These are phyloP conservation scores for Logfia minima DNA, from an alignment of 129 eudicot species.

Conservation along the genomic window DNA sequence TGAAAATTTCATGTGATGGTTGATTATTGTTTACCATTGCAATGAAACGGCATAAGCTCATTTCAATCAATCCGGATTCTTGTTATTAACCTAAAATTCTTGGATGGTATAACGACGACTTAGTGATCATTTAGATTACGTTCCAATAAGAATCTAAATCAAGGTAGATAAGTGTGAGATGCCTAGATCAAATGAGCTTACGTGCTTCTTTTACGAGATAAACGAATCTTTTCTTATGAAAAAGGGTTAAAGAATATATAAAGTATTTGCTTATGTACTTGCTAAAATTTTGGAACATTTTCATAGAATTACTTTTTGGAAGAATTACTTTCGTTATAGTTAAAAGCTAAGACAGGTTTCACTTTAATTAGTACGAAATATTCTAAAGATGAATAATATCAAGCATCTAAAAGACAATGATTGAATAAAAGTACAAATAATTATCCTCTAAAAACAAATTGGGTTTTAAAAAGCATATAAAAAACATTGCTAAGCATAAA, in stretches of 20 bases:
- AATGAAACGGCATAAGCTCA: background rate
- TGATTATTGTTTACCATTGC: background rate
- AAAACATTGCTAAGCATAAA: too few species aligned
- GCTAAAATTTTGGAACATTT: conserved; percentile 30
- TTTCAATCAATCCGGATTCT: background rate
- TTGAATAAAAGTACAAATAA: background rate
- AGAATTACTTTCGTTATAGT: conserved; percentile 12
- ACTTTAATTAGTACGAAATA: conserved; percentile 23
- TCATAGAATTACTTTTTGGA: conserved; percentile 17
- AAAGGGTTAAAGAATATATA: conserved; percentile 19
- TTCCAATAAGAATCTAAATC: background rate
- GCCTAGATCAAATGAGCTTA: background rate
- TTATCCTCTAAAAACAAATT: background rate
- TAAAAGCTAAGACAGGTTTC: conserved; percentile 14
- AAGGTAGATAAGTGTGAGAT: background rate
- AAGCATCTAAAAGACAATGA: conserved; percentile 15
- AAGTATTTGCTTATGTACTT: conserved; percentile 33
- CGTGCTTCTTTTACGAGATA: conserved; percentile 15
- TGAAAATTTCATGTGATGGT: background rate
- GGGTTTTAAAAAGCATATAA: conserved; percentile 9
- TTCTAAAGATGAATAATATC: conserved; percentile 12
- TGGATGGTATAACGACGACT: background rate
- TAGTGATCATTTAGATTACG: background rate
- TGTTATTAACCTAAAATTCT: conserved; percentile 13
- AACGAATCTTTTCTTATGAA: conserved; percentile 20